Evolutionary conservation across 2,329 filamentous ascomycete species (phyloP).

Genomic region (Tolypocladium sp.): DNA sequence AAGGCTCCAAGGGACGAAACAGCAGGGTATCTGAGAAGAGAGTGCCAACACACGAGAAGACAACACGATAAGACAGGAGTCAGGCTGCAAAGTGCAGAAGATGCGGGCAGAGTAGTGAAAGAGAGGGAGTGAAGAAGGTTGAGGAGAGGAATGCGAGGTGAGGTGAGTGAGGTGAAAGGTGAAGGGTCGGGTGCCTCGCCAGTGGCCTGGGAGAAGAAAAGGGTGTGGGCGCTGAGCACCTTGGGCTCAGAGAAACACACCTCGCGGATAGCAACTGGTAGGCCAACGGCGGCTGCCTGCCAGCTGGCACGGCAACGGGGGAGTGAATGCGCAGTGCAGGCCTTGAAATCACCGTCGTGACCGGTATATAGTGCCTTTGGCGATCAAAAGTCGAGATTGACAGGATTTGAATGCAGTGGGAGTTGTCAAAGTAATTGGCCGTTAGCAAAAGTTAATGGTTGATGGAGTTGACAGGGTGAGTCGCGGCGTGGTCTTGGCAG

Average conservation of each 20-base stretch:
- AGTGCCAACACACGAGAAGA: neutral
- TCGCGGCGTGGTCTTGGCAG: neutral
- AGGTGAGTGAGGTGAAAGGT: neutral
- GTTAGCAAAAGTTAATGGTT: constrained; percentile 22
- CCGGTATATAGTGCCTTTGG: neutral
- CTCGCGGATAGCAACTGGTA: neutral
- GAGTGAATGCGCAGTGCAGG: neutral
- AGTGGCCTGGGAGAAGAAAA: neutral
- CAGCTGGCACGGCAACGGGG: neutral
- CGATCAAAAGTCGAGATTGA: neutral
- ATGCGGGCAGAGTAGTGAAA: neutral
- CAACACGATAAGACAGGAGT: neutral
- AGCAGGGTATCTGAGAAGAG: neutral
- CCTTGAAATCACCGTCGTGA: no score
- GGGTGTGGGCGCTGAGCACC: neutral
- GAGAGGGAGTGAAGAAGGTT: no score
- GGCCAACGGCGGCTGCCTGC: neutral
- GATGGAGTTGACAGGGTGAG: constrained; percentile 14
- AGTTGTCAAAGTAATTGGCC: neutral
- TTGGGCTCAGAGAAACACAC: neutral
- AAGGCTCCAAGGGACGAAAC: neutral
- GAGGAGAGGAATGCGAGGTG: neutral
- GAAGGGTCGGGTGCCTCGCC: neutral
- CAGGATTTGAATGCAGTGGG: neutral
- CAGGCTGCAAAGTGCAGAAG: neutral